Conservation (phyloP, 108 stramenopile species). For the Asterionellopsis glacialis region DNA sequence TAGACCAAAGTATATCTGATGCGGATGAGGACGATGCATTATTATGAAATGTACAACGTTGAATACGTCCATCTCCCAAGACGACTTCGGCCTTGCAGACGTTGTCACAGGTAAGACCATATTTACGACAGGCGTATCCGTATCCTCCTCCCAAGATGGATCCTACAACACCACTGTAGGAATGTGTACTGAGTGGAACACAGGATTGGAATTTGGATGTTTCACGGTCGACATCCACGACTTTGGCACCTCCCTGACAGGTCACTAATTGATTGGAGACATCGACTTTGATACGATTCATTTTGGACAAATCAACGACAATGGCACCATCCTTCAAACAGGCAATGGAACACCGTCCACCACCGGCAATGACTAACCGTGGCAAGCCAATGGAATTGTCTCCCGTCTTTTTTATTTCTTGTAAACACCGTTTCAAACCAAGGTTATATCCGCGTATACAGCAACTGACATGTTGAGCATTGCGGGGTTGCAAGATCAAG, state of each 20-base stretch:
- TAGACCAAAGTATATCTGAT: not conserved
- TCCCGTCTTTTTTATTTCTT: not conserved
- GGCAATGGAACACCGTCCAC: constrained; percentile 8
- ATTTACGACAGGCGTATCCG: constrained; percentile 8
- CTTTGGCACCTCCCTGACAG: constrained; percentile 6
- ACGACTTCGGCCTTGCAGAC: constrained; percentile 2
- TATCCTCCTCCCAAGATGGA: constrained; percentile 6
- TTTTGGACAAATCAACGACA: constrained; percentile 9
- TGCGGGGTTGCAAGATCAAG: constrained; percentile 1
- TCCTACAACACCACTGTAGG: constrained; percentile 7
- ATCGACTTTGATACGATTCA: constrained; percentile 6
- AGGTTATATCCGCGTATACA: not conserved
- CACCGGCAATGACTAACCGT: not conserved
- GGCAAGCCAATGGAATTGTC: not conserved
- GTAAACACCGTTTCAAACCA: not conserved
- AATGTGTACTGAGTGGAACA: not conserved
- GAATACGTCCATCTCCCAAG: constrained; percentile 7
- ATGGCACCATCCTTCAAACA: constrained; percentile 8
- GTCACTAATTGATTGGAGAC: not conserved
- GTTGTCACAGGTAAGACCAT: constrained; percentile 7
- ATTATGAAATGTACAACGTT: constrained; percentile 1
- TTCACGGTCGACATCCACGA: constrained; percentile 2
- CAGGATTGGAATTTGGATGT: not conserved
- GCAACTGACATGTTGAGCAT: not conserved
- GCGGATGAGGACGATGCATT: no score